Evolutionary conservation across 2,329 filamentous ascomycete species (phyloP), one percentile per base, ranked within the genome.

Genomic region (Dactylonectria macrodidyma): DNA sequence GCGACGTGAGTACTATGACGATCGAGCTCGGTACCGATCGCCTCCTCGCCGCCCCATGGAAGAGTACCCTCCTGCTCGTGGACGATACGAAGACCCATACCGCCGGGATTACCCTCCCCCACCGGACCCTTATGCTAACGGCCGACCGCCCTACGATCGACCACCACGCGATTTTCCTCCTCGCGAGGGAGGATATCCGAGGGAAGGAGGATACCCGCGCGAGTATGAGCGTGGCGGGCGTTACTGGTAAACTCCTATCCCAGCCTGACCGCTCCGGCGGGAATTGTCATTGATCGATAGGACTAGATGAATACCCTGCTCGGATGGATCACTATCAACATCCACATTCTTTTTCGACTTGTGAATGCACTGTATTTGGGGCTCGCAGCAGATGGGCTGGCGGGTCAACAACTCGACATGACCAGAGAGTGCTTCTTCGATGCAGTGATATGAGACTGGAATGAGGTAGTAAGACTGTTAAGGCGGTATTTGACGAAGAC

Each of bases 1-100:
- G 65, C 92, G 92, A 67, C 92, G 94, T 74, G 93, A 95, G 68
- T 97, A 97, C 83, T 97, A 98, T 82, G 92, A 94, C 54, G 93
- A 95, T 71, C 90, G 92, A 78, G 90, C 93, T 75, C 89, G 92
- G 57, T 95, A 95, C 77, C 92, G 94, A 65, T 94, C 93, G 64
- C 94, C 94, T 68, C 92, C 93, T 51, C 92, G 93, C 72, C 91
- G 92, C 24, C 91, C 92, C 51, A 86, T 93, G 71, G 92, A 95
- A 69, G 95, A 97, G 77, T 96, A 97, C 68, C 84, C 84, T 74
- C 90, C 90, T 62, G 90, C 90, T 71, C 89, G 92, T 70, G 86
- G 88, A 72, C 85, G 92, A 66, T 93, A 93, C 77, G 92, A 95
- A 66, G 94, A 96, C 75, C 91, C 92, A 34, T 96, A 95, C 82